A percentile compares a stretch with the other conserved stretches of the same genome.
phyloP scores from a whole-genome alignment of 2,329 filamentous ascomycete genomes.

The Microascus cirrosus region DNA sequence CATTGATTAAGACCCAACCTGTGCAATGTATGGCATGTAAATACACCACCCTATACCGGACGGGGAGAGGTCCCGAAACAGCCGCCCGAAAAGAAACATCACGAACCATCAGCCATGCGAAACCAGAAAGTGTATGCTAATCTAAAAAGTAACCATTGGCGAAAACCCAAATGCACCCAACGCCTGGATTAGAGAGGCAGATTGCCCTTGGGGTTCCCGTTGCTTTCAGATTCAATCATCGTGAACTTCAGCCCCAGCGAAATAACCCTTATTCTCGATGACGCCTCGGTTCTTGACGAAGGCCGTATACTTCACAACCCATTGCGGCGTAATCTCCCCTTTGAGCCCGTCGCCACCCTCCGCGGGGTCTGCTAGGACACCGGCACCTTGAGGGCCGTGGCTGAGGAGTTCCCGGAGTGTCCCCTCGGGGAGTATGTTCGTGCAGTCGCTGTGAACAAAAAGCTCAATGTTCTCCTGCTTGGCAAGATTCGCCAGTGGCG shows the following conservation, averaged over 20 bases:
- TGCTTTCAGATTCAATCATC: not conserved
- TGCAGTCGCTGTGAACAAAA: slow-evolving; percentile 88
- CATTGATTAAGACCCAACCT: not conserved
- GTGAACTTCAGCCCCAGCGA: slow-evolving; percentile 66
- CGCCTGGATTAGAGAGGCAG: not conserved
- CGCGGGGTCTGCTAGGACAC: slow-evolving; percentile 56
- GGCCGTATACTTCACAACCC: slow-evolving; percentile 96
- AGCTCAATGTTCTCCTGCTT: slow-evolving; percentile 75
- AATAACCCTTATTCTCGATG: slow-evolving; percentile 97
- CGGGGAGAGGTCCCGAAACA: not conserved
- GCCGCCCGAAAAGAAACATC: not conserved
- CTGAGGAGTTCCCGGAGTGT: slow-evolving; percentile 78
- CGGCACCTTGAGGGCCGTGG: slow-evolving; percentile 58
- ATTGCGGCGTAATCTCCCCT: slow-evolving; percentile 75
- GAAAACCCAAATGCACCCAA: not conserved
- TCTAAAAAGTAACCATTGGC: not conserved
- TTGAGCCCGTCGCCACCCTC: slow-evolving; percentile 45
- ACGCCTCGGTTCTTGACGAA: slow-evolving; percentile 90
- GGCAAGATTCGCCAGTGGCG: slow-evolving; percentile 74
- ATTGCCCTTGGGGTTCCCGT: not conserved
- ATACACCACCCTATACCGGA: not conserved
- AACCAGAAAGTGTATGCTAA: not conserved
- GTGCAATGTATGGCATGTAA: not conserved
- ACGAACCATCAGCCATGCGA: not conserved
- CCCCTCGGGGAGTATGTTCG: slow-evolving; percentile 76